Base-by-base conservation (phyloP, 2,329 filamentous ascomycete species). In the Talaromyces marneffei region DNA sequence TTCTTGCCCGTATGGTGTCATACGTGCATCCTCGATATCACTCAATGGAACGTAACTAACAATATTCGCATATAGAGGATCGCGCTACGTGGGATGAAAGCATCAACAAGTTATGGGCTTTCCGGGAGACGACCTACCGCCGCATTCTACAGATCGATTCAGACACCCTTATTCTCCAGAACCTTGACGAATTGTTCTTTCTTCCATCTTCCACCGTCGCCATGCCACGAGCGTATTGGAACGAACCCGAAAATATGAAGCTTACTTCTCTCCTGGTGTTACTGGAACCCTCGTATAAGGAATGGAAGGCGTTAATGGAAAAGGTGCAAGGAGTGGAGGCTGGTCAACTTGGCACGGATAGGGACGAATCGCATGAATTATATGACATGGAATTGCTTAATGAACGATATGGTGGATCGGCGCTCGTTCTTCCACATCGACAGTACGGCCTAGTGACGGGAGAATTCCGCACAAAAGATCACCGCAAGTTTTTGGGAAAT, bases 191-290 rank as follows among this genome's bases (percentile, higher is more conserved):
- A 59, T 79, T 91, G 0, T 91, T 91, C 74, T 80, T 87, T 29
- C 77, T 88, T 1, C 88, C 88, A 0, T 70, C 76, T 1, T 80
- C 82, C 1, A 77, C 82, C 0, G 80, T 88, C 3, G 87, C 87
- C 2, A 87, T 90, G 82, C 86, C 88, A 1, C 83, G 85, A 33
- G 88, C 88, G 8, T 90, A 91, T 71, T 91, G 88, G 88, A 77
- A 85, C 1, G 78, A 83, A 4, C 82, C 82, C 0, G 75, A 79
- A 0, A 77, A 76, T 8, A 78, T 79, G 64, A 78, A 80, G 2
- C 77, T 90, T 10, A 84, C 85, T 0, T 85, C 84, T 2, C 80
- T 86, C 44, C 68, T 89, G 42, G 81, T 89, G 70, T 80, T 89
- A 3, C 75, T 89, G 44, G 76, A 85, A 53, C 87, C 88, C 0